Evolutionary conservation across 768 basidiomycete genomes (phyloP), one percentile per base, ranked within the genome.

Genomic region (Lactarius indigo): DNA sequence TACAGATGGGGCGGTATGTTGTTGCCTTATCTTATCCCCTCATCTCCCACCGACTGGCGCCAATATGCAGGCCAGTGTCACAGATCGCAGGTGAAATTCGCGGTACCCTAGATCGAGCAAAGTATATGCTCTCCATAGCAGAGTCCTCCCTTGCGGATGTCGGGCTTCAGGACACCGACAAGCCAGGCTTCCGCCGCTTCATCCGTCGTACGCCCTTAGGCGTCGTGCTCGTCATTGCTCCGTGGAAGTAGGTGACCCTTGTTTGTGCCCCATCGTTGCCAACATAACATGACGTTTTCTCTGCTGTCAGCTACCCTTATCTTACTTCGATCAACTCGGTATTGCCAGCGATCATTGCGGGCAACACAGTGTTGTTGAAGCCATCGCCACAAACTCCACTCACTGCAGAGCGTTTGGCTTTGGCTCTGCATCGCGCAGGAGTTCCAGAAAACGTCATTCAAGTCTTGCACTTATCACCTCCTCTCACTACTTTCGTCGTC

Each of bases 381-480:
- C 96, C 97, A 0, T 96, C 95, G 1, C 97, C 97, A 0, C 97
- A 99, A 74, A 98, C 96, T 0, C 96, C 97, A 5, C 80, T 94
- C 55, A 86, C 88, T 0, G 95, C 91, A 3, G 94, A 97, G 74
- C 85, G 92, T 5, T 84, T 98, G 69, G 83, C 84, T 1, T 74
- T 80, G 17, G 89, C 91, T 0, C 82, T 94, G 39, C 77, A 77
- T n/a, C 78, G 80, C 2, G 94, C 94, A 0, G 94, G 94, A 13
- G 84, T 97, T 0, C 95, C 96, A 0, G 70, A 82, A 55, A 83
- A 88, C 64, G 81, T 92, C 57, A 79, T 94, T 30, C 88, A 92
- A 74, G 87, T 92, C 26, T 75, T 92, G 23, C 92, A 95, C 69
- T 79, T 96, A 41, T 84, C 87, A 0, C 85, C 88, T 0, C 74